Evolutionary conservation across 306 rosid genomes (phyloP).

Genomic region (Betula pendula): DNA sequence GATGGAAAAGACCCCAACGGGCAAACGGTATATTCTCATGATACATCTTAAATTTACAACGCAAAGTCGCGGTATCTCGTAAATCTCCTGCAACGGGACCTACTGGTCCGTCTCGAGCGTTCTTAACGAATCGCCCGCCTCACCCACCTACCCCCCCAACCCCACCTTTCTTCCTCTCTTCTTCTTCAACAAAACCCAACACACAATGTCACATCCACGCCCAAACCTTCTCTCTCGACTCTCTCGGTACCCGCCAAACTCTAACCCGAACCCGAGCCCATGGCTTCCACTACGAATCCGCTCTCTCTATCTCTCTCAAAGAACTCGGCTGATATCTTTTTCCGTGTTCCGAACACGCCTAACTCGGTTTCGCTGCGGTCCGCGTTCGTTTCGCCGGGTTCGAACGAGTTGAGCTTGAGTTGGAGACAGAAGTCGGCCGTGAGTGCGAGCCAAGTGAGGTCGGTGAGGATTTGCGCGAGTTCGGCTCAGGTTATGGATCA

Average conservation of each 20-base stretch:
- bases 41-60: background rate
- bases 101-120: slow-evolving; percentile 12
- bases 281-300: slow-evolving; percentile 55
- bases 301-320: slow-evolving; percentile 45
- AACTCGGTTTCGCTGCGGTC: slow-evolving; percentile 33
- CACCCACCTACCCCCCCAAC: slow-evolving; percentile 15
- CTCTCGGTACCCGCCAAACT: background rate
- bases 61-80: background rate
- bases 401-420: slow-evolving; percentile 31
- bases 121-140: slow-evolving; percentile 11
- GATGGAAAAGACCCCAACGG: background rate
- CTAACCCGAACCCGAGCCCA: slow-evolving; percentile 17
- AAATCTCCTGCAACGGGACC: background rate
- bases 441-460: slow-evolving; percentile 18
- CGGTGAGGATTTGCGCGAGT: slow-evolving; percentile 43
- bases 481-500: slow-evolving; percentile 74
- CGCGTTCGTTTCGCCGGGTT: slow-evolving; percentile 13
- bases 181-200: background rate
- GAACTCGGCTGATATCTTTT: slow-evolving; percentile 25
- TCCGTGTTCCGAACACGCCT: slow-evolving; percentile 34
- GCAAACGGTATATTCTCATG: background rate
- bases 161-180: background rate
- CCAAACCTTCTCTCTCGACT: background rate
- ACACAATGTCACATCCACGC: background rate
- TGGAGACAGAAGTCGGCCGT: slow-evolving; percentile 22